Evolutionary conservation across 2,329 filamentous ascomycete genomes (phyloP), one percentile per base, ranked within the genome.

Genomic region (Aplosporella prunicola): DNA sequence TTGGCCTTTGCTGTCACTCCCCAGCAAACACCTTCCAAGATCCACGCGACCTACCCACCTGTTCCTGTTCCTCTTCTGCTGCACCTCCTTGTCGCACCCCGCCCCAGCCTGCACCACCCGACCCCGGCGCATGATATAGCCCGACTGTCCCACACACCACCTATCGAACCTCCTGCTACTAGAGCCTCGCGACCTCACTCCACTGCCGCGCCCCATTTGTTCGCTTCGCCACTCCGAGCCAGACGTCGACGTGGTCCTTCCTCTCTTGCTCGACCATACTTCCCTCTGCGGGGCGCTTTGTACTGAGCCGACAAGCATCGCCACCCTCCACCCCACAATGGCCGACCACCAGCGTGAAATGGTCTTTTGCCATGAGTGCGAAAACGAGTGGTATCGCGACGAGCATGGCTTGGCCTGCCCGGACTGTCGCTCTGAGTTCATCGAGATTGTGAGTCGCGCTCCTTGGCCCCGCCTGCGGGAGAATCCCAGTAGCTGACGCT

Each of bases 281-380:
- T 20, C 16, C 3, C 15, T 20, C 6, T 17, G n/a, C 24, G 24
- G 24, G 18, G 17, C n/a, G 17, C 24, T 35, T 35, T 35, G 33
- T 20, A 16, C 13, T 14, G 27, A 14, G 15, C 13, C 14, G 27
- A 10, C 27, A 16, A 29, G 14, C 9, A 9, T 14, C 18, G 26
- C 26, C 6, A 28, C 26, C 26, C 13, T n/a, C n/a, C 13, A 29
- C 27, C 15, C 11, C 27, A 9, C 24, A 26, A n/a, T n/a, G n/a
- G n/a, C n/a, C 22, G 22, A 8, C 8, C 8, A 24, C 15, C 29
- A 35, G 28, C 27, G 30, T 45, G 83, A 93, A 54, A 75, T 89
- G 46, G 80, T 95, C 38, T 93, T 74, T 59, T 98, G 91, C 61
- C 86, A 96, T 61, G 64, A 71, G 43, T 96, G 91, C 63, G 58